phyloP scores from a whole-genome alignment of 75 land plant genomes.

The Cunninghamia lanceolata region DNA sequence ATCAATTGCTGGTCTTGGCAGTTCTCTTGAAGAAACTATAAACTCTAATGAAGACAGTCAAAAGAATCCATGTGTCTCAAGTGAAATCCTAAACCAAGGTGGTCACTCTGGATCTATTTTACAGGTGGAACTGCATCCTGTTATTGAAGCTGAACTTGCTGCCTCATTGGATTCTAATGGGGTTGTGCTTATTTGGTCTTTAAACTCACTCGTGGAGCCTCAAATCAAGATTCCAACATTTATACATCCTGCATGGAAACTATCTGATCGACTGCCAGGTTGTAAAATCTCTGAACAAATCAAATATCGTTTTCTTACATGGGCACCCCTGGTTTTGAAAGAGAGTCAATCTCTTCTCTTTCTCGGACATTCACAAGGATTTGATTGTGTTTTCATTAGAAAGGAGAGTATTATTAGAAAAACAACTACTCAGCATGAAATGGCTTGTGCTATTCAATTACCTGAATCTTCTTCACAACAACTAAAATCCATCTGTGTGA shows the following conservation, averaged over 20 bases:
- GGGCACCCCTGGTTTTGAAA: conserved; percentile 65
- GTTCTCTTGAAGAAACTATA: conserved; percentile 9
- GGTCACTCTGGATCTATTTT: conserved; percentile 68
- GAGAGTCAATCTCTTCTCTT: conserved; percentile 46
- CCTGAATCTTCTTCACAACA: conserved; percentile 16
- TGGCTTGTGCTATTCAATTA: conserved; percentile 47
- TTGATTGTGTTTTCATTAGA: conserved; percentile 56
- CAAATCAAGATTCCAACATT: conserved; percentile 22
- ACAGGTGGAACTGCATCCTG: conserved; percentile 71
- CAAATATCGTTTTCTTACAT: conserved; percentile 42
- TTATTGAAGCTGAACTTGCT: conserved; percentile 53
- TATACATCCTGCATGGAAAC: conserved; percentile 55
- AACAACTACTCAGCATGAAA: conserved; percentile 31
- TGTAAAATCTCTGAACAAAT: conserved; percentile 5
- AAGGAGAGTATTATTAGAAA: conserved; percentile 12
- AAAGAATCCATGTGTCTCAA: conserved; percentile 24
- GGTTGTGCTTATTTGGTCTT: conserved; percentile 66
- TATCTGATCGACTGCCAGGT: conserved; percentile 35
- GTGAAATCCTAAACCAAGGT: conserved; percentile 36
- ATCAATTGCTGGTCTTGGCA: conserved; percentile 26
- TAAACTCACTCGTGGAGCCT: conserved; percentile 30
- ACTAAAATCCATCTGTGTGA: conserved; percentile 40
- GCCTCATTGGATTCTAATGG: conserved; percentile 85
- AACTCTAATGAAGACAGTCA: neutral
- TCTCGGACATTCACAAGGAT: conserved; percentile 45